Evolutionary conservation across 2,329 filamentous ascomycete species (phyloP), one percentile per base, ranked within the genome.

Genomic region (Neoascochyta sp.): DNA sequence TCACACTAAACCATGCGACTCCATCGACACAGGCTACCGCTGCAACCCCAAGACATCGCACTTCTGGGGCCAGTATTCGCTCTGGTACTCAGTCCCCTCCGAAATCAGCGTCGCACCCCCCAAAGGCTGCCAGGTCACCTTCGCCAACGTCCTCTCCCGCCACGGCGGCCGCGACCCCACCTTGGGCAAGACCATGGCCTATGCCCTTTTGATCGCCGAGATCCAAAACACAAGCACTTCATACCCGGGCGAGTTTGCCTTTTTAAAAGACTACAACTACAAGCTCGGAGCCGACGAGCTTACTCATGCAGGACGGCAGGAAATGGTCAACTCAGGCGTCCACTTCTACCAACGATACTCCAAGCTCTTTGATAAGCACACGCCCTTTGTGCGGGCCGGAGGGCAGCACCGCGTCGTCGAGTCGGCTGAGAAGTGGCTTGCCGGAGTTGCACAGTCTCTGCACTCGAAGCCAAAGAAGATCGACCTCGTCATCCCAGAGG

Each of bases 91-190:
- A 1, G 81, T 89, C 0, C 74, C 80, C 5, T 87, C 83, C 1
- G 68, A 76, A 3, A 76, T 86, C 28, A 68, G 77, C 10, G 48
- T 71, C 5, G 67, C 69, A 6, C 66, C 83, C 1, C 88, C 87
- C 0, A 45, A 67, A 1, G 70, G 69, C n/a, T 95, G 89, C 64
- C 67, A 75, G 9, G 66, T 90, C 47, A 90, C 81, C 3, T 90
- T 94, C 62, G 89, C 75, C 1, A 83, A 89, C 52, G 69, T 89
- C 14, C 73, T 95, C 26, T 88, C 86, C 13, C 80, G 89, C 3
- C 89, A 95, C 57, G 89, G 88, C 26, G 85, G 86, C 20, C 77
- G 89, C 29, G 83, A 86, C 55, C 89, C 89, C 1, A 94, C 88
- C 0, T 52, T 66, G 8, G 67, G 68, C 43, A 93, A 89, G 67